Conservation (phyloP, 495 filamentous ascomycete species). For the Massariosphaeria phaeospora region DNA sequence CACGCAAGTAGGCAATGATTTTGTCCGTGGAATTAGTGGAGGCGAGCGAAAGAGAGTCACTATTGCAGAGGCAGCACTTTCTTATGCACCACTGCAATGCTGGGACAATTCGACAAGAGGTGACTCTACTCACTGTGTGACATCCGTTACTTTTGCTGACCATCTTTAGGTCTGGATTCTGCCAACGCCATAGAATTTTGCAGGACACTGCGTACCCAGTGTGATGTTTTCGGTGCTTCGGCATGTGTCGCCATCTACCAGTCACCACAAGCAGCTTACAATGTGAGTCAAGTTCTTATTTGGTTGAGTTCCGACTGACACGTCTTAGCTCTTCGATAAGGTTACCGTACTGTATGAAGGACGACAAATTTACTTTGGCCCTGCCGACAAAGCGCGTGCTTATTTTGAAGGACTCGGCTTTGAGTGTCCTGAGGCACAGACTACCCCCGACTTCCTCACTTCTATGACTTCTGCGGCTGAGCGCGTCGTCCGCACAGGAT, state of each 20-base stretch:
- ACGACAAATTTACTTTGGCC: conserved; percentile 39
- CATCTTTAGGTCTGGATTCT: conserved; percentile 33
- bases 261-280: conserved; percentile 33
- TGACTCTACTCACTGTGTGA: neutral
- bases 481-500: conserved; percentile 55
- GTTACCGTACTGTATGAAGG: conserved; percentile 39
- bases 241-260: conserved; percentile 39
- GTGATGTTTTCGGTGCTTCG: conserved; percentile 33
- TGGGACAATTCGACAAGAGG: conserved; percentile 41
- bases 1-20: conserved; percentile 40
- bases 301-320: neutral
- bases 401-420: conserved; percentile 53
- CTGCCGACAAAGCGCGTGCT: conserved; percentile 12
- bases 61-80: conserved; percentile 37
- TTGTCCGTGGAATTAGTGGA: conserved; percentile 36
- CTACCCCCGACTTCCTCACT: conserved; percentile 65
- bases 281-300: conserved; percentile 15
- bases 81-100: conserved; percentile 33
- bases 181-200: conserved; percentile 40
- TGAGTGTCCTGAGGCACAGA: conserved; percentile 53
- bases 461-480: conserved; percentile 62
- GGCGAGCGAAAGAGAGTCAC: conserved; percentile 40
- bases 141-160: neutral
- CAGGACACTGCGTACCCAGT: conserved; percentile 33
- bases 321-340: conserved; percentile 35